Evolutionary conservation across 768 basidiomycete species (phyloP).

Genomic region (Pholiota microspora): DNA sequence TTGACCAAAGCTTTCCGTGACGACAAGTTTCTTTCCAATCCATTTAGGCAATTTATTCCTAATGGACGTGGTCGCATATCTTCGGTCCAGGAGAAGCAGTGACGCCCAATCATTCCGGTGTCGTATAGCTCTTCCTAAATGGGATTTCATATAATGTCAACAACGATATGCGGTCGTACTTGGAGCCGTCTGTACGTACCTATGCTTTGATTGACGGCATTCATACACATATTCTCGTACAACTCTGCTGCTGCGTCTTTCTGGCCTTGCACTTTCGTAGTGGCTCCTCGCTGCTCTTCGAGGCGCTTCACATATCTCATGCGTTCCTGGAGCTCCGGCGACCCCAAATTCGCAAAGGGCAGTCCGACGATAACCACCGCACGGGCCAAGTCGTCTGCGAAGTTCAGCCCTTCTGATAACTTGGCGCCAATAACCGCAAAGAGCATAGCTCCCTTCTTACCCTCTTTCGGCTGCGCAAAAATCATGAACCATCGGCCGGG

Average conservation of each 20-base stretch:
- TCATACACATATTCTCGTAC: slow-evolving; percentile 91
- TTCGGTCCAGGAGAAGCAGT: slow-evolving; percentile 80
- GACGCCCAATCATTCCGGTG: slow-evolving; percentile 92
- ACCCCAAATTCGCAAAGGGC: slow-evolving; percentile 91
- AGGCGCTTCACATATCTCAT: slow-evolving; percentile 81
- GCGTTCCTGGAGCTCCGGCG: slow-evolving; percentile 86
- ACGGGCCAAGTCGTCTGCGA: slow-evolving; percentile 78
- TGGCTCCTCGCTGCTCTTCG: slow-evolving; percentile 41
- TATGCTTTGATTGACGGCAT: slow-evolving; percentile 96
- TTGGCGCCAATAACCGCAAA: slow-evolving; percentile 97
- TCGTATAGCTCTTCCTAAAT: slow-evolving; percentile 85
- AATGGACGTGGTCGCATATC: slow-evolving; percentile 72
- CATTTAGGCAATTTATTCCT: slow-evolving; percentile 84
- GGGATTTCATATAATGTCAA: neutral
- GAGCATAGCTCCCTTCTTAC: slow-evolving; percentile 59
- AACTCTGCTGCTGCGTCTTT: slow-evolving; percentile 78
- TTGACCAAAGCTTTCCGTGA: slow-evolving; percentile 68
- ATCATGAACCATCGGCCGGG: neutral
- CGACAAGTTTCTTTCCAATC: slow-evolving; percentile 66
- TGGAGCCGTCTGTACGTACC: slow-evolving; percentile 57
- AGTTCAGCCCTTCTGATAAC: slow-evolving; percentile 88
- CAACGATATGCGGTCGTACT: neutral
- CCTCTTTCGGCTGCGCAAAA: slow-evolving; percentile 14
- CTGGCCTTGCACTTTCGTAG: slow-evolving; percentile 30
- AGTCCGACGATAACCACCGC: slow-evolving; percentile 87